phyloP scores from a whole-genome alignment of 2,329 filamentous ascomycete species.

The Alternaria postmessia region DNA sequence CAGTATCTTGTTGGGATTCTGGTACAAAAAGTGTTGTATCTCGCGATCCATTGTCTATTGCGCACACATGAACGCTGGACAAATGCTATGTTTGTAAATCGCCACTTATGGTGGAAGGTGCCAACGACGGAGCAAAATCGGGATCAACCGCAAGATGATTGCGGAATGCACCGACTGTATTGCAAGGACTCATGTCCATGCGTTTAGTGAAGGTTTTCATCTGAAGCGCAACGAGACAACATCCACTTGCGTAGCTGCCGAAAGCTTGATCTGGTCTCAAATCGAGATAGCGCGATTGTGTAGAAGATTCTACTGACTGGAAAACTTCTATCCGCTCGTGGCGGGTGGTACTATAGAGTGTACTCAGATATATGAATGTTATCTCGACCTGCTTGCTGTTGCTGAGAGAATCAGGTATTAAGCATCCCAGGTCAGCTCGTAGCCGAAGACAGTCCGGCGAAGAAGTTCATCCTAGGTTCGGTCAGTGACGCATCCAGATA shows the following conservation, averaged over 20 bases:
- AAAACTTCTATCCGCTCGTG: neutral
- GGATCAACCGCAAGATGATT: neutral
- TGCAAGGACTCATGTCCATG: neutral
- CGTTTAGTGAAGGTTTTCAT: neutral
- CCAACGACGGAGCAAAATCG: neutral
- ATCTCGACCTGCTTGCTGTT: neutral
- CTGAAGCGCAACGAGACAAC: neutral
- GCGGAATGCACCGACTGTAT: neutral
- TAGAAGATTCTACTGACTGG: neutral
- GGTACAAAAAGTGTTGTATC: too few species aligned
- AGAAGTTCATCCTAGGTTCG: slow-evolving; percentile 71
- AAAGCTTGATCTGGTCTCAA: neutral
- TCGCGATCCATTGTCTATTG: too few species aligned
- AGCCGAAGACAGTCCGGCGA: slow-evolving; percentile 83
- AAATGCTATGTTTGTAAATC: neutral
- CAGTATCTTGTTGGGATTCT: neutral
- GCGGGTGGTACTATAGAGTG: neutral
- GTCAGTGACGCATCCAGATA: neutral
- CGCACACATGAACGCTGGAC: neutral
- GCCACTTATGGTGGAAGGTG: neutral
- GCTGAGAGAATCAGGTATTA: slow-evolving; percentile 6
- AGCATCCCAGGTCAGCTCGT: slow-evolving; percentile 70
- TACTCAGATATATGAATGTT: too few species aligned
- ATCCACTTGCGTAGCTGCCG: neutral
- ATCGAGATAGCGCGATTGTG: neutral